phyloP scores from a whole-genome alignment of 352 stramenopile species.

The Phytophthora melonis region DNA sequence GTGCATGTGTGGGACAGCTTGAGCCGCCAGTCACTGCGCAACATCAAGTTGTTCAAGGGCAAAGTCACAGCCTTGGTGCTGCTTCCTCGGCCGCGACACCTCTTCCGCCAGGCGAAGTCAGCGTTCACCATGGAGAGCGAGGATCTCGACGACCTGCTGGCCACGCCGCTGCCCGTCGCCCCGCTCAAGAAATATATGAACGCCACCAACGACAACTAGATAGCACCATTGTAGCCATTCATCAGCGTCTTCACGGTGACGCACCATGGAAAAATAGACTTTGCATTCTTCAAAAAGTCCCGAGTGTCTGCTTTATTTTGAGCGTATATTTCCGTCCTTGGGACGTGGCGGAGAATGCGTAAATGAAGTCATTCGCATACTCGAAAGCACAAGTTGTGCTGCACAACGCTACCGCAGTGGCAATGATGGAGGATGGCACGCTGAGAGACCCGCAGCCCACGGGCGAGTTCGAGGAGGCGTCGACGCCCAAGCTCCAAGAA shows the following conservation, averaged over 20 bases:
- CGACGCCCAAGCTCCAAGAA: constrained; percentile 61
- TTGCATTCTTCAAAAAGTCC: constrained; percentile 19
- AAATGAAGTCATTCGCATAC: not conserved
- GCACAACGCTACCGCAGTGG: not conserved
- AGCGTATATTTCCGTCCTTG: constrained; percentile 36
- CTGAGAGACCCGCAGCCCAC: constrained; percentile 36
- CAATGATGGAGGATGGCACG: constrained; percentile 36
- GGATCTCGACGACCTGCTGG: constrained; percentile 43
- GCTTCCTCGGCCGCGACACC: constrained; percentile 53
- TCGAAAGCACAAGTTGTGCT: no score
- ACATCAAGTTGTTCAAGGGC: constrained; percentile 75
- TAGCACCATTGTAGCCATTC: constrained; percentile 25
- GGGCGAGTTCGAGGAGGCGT: constrained; percentile 54
- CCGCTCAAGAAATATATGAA: constrained; percentile 88
- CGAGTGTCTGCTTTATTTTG: constrained; percentile 14
- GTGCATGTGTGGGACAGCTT: constrained; percentile 77
- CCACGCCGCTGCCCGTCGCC: constrained; percentile 60
- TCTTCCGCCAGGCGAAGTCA: constrained; percentile 72
- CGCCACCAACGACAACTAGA: constrained; percentile 34
- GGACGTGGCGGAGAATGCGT: constrained; percentile 33
- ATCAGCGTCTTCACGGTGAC: constrained; percentile 11
- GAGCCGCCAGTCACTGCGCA: constrained; percentile 72
- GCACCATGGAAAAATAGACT: constrained; percentile 36
- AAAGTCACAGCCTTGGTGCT: constrained; percentile 64
- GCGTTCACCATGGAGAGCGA: constrained; percentile 34